Evolutionary conservation across 106 monocot species (phyloP), one percentile per base, ranked within the genome.

Genomic region (Dendrobium officinale): DNA sequence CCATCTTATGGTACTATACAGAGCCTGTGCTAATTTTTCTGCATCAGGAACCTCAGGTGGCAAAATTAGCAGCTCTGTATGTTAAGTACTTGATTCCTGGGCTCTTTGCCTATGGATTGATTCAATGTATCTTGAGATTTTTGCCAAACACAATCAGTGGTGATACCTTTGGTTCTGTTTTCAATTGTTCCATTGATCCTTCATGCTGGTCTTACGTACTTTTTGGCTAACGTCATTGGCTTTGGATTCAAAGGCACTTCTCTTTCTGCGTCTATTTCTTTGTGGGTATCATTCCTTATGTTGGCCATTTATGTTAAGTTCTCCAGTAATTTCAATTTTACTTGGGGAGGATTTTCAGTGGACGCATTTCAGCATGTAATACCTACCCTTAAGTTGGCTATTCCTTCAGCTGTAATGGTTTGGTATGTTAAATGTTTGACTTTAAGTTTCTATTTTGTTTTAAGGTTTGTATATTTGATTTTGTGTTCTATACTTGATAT

Each of bases 371-470:
- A 72, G 20, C 78, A 87, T 85, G 85, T 96, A 11, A 17, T 91
- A 16, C 90, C 92, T 3, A 85, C 73, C 80, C 17, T 93, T 84
- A 93, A 80, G 79, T 68, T 96, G 54, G 96, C 96, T 41, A 15
- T 86, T 29, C 93, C 96, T 41, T 93, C 96, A 4, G 93, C 96
- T 19, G 40, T 96, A 9, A 96, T 96, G 96, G 90, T 96, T 58
- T 93, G 93, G 93, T 96, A 75, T 83, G 92, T 80, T 24, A 11
- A 51, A 48, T 82, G 42, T 67, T 20, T 16, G 13, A n/a, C 41
- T 74, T 17, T 37, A 33, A n/a, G 20, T 5, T 43, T 44, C 18
- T 74, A 42, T 44, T 73, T 42, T n/a, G 4, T 72, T 72, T 40
- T 37, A 24, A 51, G 51, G 13, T 0, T 51, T 51, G 51, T 11